phyloP scores from a whole-genome alignment of 257 asterid genomes.

The Solanum chiquidenum region DNA sequence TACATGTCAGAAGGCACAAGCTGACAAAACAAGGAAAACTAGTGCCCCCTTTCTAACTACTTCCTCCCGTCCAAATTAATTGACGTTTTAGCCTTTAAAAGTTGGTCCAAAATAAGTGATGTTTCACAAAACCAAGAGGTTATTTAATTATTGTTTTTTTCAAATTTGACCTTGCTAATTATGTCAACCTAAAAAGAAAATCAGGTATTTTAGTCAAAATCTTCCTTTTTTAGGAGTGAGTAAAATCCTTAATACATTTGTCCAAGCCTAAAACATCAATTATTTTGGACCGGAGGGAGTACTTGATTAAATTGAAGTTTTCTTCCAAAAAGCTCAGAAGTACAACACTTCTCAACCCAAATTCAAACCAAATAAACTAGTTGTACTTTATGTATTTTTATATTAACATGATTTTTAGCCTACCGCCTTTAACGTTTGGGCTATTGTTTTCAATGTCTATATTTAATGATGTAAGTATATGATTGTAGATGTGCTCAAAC shows the following conservation, averaged over 20 bases:
- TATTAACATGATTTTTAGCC: background rate
- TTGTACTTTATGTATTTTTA: background rate
- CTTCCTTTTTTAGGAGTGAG: background rate
- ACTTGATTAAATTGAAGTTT: background rate
- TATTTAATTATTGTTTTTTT: background rate
- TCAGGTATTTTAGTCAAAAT: background rate
- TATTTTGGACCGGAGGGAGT: background rate
- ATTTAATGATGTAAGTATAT: background rate
- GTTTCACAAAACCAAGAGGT: background rate
- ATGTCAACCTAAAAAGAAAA: background rate
- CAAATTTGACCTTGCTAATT: background rate
- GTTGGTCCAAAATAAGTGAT: background rate
- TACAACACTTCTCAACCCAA: background rate
- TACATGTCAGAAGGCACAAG: background rate
- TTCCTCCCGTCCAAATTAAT: background rate
- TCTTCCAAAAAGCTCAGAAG: background rate
- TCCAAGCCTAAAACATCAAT: background rate
- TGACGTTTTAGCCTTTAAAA: background rate
- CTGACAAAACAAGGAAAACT: background rate
- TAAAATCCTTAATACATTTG: background rate
- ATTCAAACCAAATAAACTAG: background rate
- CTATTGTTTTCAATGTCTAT: background rate
- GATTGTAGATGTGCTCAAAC: background rate
- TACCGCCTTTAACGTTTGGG: background rate
- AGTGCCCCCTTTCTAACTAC: background rate